Conservation (phyloP, 129 eudicot species). For the Calendula officinalis region DNA sequence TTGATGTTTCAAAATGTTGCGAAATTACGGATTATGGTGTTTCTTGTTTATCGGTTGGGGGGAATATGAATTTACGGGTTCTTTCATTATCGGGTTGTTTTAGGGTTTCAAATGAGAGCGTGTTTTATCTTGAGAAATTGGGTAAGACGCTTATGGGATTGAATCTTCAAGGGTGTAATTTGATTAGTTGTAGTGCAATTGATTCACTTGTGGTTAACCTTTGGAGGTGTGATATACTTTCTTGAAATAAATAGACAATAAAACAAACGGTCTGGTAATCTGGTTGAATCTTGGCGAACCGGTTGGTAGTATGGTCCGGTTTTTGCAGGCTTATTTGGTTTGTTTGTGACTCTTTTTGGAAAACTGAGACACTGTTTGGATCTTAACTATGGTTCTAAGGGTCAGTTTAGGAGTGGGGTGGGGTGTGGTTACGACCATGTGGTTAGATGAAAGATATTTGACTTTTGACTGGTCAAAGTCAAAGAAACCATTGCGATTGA, state of each 20-base stretch:
- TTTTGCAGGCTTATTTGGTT: constrained; percentile 31
- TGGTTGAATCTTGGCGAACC: constrained; percentile 17
- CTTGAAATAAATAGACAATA: constrained; percentile 13
- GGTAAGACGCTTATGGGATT: constrained; percentile 67
- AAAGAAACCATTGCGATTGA: constrained; percentile 5
- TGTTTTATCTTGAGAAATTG: constrained; percentile 44
- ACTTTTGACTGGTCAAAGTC: constrained; percentile 17
- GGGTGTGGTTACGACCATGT: not conserved
- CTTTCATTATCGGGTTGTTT: constrained; percentile 79
- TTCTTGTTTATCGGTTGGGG: constrained; percentile 41
- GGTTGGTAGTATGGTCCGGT: constrained; percentile 20
- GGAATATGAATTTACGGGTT: constrained; percentile 49
- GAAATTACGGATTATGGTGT: constrained; percentile 65
- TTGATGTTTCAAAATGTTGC: constrained; percentile 70
- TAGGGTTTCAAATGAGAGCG: constrained; percentile 56
- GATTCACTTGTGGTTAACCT: constrained; percentile 60
- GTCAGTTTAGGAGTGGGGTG: constrained; percentile 12
- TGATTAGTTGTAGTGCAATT: constrained; percentile 53
- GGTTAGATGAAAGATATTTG: constrained; percentile 16
- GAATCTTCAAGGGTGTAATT: constrained; percentile 73
- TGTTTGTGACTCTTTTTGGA: constrained; percentile 21
- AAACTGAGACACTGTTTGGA: constrained; percentile 18
- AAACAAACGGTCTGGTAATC: not conserved
- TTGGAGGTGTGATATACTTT: constrained; percentile 92
- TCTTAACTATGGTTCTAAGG: constrained; percentile 16